A percentile compares a stretch with the other conserved stretches of the same genome.
These are phyloP conservation scores for Insectozyma bohioensis DNA, from an alignment of 1,139 yeast species.

Conservation along the genomic window DNA sequence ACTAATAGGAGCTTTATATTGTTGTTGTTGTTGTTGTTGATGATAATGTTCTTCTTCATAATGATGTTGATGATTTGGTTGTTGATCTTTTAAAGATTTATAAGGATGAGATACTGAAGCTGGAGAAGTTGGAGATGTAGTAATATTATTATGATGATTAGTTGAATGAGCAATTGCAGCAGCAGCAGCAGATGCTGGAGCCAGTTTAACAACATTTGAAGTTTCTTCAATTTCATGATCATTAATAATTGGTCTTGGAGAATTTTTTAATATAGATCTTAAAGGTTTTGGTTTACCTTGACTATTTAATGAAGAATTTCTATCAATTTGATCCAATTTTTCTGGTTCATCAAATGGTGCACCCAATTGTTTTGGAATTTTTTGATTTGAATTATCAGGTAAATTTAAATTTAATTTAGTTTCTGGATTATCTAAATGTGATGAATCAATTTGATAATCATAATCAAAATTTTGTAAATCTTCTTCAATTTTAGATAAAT, in stretches of 20 bases:
- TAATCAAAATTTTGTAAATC: constrained; percentile 47
- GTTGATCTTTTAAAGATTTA: constrained; percentile 7
- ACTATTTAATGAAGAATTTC: constrained; percentile 13
- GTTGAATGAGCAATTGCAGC: constrained; percentile 3
- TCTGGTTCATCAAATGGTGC: constrained; percentile 11
- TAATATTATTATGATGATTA: too few species aligned
- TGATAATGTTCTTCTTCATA: not conserved
- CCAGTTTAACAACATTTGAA: constrained; percentile 2
- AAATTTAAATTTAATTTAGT: constrained; percentile 13
- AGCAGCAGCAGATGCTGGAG: constrained; percentile 3
- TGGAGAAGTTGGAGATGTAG: constrained; percentile 4
- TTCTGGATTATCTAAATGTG: constrained; percentile 11
- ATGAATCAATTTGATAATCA: constrained; percentile 33
- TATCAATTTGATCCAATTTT: constrained; percentile 2
- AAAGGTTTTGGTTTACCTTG: constrained; percentile 24
- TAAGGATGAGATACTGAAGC: constrained; percentile 8
- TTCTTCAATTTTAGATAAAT: constrained; percentile 44
- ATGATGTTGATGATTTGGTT: too few species aligned
- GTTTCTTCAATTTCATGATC: constrained; percentile 15
- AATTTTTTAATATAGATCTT: constrained; percentile 36
- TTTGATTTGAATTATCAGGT: constrained; percentile 8
- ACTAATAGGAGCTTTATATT: not conserved
- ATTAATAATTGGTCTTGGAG: constrained; percentile 18
- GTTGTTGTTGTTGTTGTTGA: constrained; percentile 1
- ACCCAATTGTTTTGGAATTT: constrained; percentile 11